A percentile compares a stretch with the other conserved stretches of the same genome.
Evolutionary conservation across 345 rosid species (phyloP).

Genomic region (thale cress (Arabidopsis thaliana)): TAIR10.1 NC_003075.7:9116001-9116500

Average conservation of each 20-base stretch:
- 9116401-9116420: conserved; percentile 39
- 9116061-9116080: conserved; percentile 22
- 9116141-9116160: conserved; percentile 36
- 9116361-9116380: conserved; percentile 23
- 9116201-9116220: neutral
- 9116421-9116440: conserved; percentile 32
- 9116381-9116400: conserved; percentile 5
- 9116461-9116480: conserved; percentile 18
- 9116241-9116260: neutral
- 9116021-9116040: conserved; percentile 28
- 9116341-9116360: conserved; percentile 9
- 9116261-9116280: neutral
- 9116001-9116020: conserved; percentile 15
- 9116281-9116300: neutral
- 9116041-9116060: conserved; percentile 37
- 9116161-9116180: conserved; percentile 7
- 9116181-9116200: neutral
- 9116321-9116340: conserved; percentile 22
- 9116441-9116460: conserved; percentile 36
- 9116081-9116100: conserved; percentile 34
- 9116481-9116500: conserved; percentile 34
- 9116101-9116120: conserved; percentile 36
- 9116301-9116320: neutral
- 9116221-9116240: neutral
- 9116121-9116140: conserved; percentile 19